Evolutionary conservation across 192 early-diverging fungal species (phyloP).

Genomic region (Kickxella alabastrina): DNA sequence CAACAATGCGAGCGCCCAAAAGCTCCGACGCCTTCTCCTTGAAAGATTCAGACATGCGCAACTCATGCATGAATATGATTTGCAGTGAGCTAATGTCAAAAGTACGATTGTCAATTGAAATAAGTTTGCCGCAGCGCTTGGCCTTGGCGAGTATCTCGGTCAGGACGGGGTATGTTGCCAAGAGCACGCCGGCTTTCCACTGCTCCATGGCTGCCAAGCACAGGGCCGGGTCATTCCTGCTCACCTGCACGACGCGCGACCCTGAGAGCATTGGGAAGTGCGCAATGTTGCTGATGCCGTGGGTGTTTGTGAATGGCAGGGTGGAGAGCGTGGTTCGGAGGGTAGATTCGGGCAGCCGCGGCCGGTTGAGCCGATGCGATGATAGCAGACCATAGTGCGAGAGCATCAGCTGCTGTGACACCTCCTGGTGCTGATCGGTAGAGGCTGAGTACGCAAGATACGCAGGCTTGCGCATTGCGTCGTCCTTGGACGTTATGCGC

Average conservation of each 20-base stretch:
- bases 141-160: conserved; percentile 11
- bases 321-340: conserved; percentile 35
- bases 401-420: conserved; percentile 22
- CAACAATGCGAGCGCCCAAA: conserved; percentile 35
- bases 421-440: not conserved
- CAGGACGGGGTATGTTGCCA: conserved; percentile 29
- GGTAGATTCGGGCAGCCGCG: conserved; percentile 3
- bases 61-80: conserved; percentile 31
- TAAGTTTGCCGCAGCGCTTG: conserved; percentile 9
- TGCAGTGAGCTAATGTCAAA: conserved; percentile 25
- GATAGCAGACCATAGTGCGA: conserved; percentile 48
- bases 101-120: conserved; percentile 6
- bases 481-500: conserved; percentile 25
- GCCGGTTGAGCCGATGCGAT: conserved; percentile 14
- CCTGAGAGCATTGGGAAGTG: conserved; percentile 47
- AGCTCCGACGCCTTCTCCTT: conserved; percentile 17
- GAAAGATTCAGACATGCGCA: conserved; percentile 21
- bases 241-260: conserved; percentile 38
- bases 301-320: conserved; percentile 31
- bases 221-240: conserved; percentile 11
- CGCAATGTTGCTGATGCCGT: conserved; percentile 41
- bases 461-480: conserved; percentile 42
- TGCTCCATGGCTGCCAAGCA: conserved; percentile 31
- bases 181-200: conserved; percentile 21
- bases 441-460: conserved; percentile 28